Evolutionary conservation across 768 basidiomycete genomes (phyloP), one percentile per base, ranked within the genome.

Genomic region (Harrya chromipes): DNA sequence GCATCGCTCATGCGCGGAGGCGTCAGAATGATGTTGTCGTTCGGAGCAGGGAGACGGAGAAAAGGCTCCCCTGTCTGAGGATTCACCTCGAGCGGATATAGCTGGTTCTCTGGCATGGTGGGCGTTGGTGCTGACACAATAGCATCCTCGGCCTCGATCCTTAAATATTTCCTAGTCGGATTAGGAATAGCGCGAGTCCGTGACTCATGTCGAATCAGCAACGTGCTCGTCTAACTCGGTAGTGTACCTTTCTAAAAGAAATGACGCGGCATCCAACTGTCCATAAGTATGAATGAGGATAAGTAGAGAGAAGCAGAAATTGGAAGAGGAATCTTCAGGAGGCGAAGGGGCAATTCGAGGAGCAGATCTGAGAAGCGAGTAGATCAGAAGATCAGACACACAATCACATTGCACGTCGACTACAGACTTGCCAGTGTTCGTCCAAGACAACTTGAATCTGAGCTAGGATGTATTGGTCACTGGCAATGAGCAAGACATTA

Each of bases 401-500:
- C n/a, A n/a, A n/a, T n/a, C n/a, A n/a, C n/a, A n/a, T n/a, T 99
- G 95, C 26, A 98, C 95, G 54, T 95, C 97, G 61, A 98, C 81
- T 43, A 90, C 87, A 84, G 97, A 98, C 67, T 87, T 84, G 72
- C 85, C 84, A 29, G 87, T 82, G 58, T 84, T 90, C 40, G 90
- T 94, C 93, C 93, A 99, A 68, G 98, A 85, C 21, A 93, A 94
- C n/a, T n/a, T n/a, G n/a, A 65, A 99, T 97, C 75, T 97, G 94
- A 27, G 95, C 95, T 62, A 98, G 80, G 56, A 94, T 90, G 74
- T 99, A 82, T 99, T 99, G 68, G 92, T 74, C 79, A 99, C 3
- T 23, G 3, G n/a, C n/a, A n/a, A 99, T 35, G 97, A 99, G 80
- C 94, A 98, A n/a, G 95, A 98, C 97, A 99, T 99, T 74, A 99